Evolutionary conservation across 768 basidiomycete species (phyloP).

Genomic region (Mycena haematopus): DNA sequence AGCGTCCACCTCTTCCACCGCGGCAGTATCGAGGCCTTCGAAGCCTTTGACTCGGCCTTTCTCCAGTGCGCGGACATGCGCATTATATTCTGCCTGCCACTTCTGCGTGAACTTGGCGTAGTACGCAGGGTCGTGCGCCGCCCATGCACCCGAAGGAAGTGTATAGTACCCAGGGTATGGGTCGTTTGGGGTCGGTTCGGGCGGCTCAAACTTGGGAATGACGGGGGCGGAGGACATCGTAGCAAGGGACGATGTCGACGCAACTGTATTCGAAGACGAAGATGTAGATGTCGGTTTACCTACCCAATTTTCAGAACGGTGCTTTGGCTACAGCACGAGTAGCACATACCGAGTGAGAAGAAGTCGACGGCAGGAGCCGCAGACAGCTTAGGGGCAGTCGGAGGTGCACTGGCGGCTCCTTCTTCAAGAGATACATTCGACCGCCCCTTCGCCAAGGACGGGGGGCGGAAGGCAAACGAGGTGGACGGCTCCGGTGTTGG

Average conservation of each 20-base stretch:
- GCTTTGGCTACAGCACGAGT: neutral
- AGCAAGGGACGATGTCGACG: conserved; percentile 35
- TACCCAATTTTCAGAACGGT: neutral
- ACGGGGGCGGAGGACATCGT: conserved; percentile 70
- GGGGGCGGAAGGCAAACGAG: conserved; percentile 61
- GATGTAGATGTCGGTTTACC: conserved; percentile 33
- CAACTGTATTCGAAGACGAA: conserved; percentile 35
- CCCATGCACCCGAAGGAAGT: conserved; percentile 82
- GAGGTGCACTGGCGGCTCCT: conserved; percentile 30
- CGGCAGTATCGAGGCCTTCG: conserved; percentile 62
- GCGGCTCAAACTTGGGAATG: conserved; percentile 71
- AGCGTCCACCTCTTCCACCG: conserved; percentile 69
- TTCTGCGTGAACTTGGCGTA: conserved; percentile 71
- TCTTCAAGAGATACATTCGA: conserved; percentile 63
- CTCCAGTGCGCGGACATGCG: conserved; percentile 74
- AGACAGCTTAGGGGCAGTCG: conserved; percentile 15
- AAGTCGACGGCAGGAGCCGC: conserved; percentile 59
- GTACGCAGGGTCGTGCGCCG: conserved; percentile 71
- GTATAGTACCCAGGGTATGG: conserved; percentile 89
- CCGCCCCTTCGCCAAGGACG: conserved; percentile 64
- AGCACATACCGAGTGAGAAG: conserved; percentile 66
- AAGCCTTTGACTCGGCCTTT: conserved; percentile 72
- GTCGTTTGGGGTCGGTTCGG: conserved; percentile 76
- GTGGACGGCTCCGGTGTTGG: conserved; percentile 28
- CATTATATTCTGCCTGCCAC: conserved; percentile 78